Base-by-base conservation (phyloP, 352 stramenopile genomes). In the Globisporangium carolinianum region DNA sequence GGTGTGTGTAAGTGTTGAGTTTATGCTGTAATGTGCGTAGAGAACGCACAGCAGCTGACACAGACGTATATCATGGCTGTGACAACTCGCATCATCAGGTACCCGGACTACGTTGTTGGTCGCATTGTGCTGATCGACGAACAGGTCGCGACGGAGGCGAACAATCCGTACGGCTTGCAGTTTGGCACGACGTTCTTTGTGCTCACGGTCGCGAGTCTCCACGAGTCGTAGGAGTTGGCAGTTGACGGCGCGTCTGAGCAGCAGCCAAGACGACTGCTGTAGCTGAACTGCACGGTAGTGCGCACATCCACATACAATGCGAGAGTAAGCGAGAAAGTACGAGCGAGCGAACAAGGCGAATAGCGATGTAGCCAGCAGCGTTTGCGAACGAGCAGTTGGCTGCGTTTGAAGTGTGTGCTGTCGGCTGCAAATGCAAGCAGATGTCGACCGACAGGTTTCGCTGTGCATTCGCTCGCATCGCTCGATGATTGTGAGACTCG, bases 71-170 rank as follows among this genome's bases (percentile, higher is more conserved):
- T n/a, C n/a, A n/a, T n/a, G 38, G 12, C 14, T 53, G n/a, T n/a
- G n/a, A n/a, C n/a, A n/a, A n/a, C n/a, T n/a, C n/a, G n/a, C 38
- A 43, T 43, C 5, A 43, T 10, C 5, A 95, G 85, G 67, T 95
- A 94, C 63, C 86, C 86, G 0, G 86, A 95, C 65, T 95, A 92
- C 61, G 85, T 95, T 24, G 72, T 95, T 54, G 86, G 86, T 3
- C 83, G 83, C 55, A 94, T 95, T 56, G 82, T 95, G 62, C 68
- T 93, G 35, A 94, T 95, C 51, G 86, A 95, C 66, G 82, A 94
- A 65, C 83, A 92, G 53, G 73, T 77, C n/a, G 82, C 86, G 41
- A 89, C 71, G 12, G 86, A 95, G 45, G 41, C 63, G 36, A 76
- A 91, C 71, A 95, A 95, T 58, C 86, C 86, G 11, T 95, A 91